Conservation (phyloP, 768 basidiomycete species). For the Baorangia bicolor region DNA sequence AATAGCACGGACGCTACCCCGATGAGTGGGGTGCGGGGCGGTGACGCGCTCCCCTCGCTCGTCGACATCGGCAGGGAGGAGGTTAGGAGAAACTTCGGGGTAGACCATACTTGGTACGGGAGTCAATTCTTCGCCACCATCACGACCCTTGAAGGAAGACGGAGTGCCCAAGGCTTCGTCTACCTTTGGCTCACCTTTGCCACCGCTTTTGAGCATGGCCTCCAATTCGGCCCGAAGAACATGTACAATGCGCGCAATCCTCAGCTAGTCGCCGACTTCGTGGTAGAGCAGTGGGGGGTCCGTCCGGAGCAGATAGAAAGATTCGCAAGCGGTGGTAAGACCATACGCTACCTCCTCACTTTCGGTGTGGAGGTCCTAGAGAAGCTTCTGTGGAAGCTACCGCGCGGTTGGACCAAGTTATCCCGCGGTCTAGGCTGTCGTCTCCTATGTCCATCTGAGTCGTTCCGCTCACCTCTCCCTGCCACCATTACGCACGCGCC, state of each 20-base stretch:
- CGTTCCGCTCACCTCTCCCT: rapidly evolving
- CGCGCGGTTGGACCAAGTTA: background rate
- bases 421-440: background rate
- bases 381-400: background rate
- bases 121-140: background rate
- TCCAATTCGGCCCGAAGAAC: background rate
- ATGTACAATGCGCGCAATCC: background rate
- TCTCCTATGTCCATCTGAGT: background rate
- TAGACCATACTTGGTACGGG: background rate
- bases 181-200: background rate
- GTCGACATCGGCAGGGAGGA: background rate
- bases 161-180: background rate
- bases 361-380: background rate
- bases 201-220: background rate
- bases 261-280: background rate
- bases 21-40: too few relatives aligned
- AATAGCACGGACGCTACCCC: too few relatives aligned
- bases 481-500: background rate
- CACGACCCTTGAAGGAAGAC: background rate
- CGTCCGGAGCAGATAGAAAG: background rate
- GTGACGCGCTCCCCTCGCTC: too few relatives aligned
- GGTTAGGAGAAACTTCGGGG: background rate
- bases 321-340: background rate
- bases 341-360: background rate
- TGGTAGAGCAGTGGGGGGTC: background rate